phyloP scores from a whole-genome alignment of 495 filamentous ascomycete genomes.

The Penicillium tannophilum region DNA sequence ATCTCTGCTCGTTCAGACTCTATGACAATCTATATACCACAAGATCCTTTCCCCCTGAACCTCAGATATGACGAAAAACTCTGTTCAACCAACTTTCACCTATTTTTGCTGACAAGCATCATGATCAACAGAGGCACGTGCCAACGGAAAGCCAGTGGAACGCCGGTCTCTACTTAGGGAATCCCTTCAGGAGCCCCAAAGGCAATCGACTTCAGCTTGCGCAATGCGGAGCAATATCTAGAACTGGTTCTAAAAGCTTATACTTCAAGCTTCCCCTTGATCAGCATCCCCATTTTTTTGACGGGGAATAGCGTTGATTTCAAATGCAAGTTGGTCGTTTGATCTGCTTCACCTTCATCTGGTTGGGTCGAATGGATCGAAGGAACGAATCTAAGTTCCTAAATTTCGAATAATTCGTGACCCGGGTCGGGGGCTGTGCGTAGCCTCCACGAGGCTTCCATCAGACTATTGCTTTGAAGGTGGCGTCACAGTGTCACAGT shows the following conservation, averaged over 20 bases:
- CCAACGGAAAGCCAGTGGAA: too few relatives aligned
- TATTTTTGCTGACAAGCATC: too few relatives aligned
- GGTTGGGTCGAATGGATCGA: not conserved
- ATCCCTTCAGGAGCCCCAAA: too few relatives aligned
- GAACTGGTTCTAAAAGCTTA: not conserved
- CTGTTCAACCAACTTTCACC: too few relatives aligned
- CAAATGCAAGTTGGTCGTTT: slow-evolving; percentile 7
- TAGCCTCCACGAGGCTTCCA: slow-evolving; percentile 3
- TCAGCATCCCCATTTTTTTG: not conserved
- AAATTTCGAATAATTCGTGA: not conserved
- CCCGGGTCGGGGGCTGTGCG: not conserved
- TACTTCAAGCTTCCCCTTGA: slow-evolving; percentile 1
- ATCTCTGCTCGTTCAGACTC: not conserved
- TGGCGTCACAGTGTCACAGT: not conserved
- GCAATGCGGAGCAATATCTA: not conserved
- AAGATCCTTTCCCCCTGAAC: not conserved
- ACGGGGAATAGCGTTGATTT: slow-evolving; percentile 1
- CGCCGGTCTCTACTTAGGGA: too few relatives aligned
- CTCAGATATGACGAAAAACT: not conserved
- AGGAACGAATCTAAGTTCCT: not conserved
- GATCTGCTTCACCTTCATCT: slow-evolving; percentile 3
- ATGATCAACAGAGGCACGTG: too few relatives aligned
- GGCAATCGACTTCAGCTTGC: too few relatives aligned
- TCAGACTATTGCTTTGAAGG: slow-evolving; percentile 1
- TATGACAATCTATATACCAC: not conserved